Evolutionary conservation across 176 grass and related monocot species (phyloP).

Genomic region (Hordeum marinum): DNA sequence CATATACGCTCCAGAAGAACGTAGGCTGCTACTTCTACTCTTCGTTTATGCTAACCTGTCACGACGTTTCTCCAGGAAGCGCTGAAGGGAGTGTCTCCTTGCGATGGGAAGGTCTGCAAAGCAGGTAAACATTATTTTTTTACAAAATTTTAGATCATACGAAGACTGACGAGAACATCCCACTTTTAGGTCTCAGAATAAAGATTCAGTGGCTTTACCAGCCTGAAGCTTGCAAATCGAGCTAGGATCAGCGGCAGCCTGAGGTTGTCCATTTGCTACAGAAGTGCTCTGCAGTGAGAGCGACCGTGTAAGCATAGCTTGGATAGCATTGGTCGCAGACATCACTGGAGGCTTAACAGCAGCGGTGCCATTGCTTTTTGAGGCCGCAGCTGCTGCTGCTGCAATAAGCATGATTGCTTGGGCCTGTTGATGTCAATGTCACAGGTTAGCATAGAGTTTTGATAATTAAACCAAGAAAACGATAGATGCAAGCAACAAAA

Average conservation of each 20-base stretch:
- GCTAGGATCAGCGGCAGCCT: constrained; percentile 35
- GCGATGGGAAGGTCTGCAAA: constrained; percentile 81
- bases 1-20: neutral
- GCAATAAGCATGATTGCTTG: constrained; percentile 97
- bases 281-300: constrained; percentile 82
- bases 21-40: neutral
- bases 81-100: constrained; percentile 89
- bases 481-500: neutral
- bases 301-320: constrained; percentile 59
- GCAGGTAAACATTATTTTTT: constrained; percentile 1
- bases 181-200: neutral
- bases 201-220: constrained; percentile 39
- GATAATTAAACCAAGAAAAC: neutral
- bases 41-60: constrained; percentile 60
- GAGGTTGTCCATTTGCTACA: constrained; percentile 44
- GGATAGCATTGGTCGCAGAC: constrained; percentile 15
- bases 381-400: constrained; percentile 38
- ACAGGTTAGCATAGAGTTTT: constrained; percentile 8
- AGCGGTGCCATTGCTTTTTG: constrained; percentile 22
- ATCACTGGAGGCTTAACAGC: constrained; percentile 36
- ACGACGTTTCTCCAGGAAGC: constrained; percentile 91
- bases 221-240: constrained; percentile 83
- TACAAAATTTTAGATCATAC: neutral
- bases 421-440: constrained; percentile 47
- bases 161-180: neutral